A percentile compares a stretch with the other conserved stretches of the same genome.
These are phyloP conservation scores for Basipetospora chlamydospora DNA, from an alignment of 2,329 filamentous ascomycete species.

Conservation along the genomic window DNA sequence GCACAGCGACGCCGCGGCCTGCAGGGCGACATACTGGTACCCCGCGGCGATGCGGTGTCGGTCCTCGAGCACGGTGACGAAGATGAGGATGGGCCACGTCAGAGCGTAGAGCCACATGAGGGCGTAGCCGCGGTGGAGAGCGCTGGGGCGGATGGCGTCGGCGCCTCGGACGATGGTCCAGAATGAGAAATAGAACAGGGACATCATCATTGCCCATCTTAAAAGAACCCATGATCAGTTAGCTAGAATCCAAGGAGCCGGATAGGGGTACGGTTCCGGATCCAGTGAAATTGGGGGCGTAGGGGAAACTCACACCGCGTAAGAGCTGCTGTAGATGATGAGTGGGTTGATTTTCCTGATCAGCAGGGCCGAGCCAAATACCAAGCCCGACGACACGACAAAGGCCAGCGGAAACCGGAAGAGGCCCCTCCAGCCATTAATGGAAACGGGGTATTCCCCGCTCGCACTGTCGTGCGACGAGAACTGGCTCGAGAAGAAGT, in stretches of 20 bases:
- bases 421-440: conserved; percentile 70
- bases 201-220: conserved; percentile 71
- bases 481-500: conserved; percentile 58
- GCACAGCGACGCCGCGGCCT: conserved; percentile 60
- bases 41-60: conserved; percentile 57
- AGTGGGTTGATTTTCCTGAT: conserved; percentile 74
- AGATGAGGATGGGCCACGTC: conserved; percentile 58
- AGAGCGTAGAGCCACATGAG: conserved; percentile 73
- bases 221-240: accelerated
- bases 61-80: conserved; percentile 61
- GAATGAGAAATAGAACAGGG: conserved; percentile 63
- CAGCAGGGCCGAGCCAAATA: conserved; percentile 59
- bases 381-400: conserved; percentile 49
- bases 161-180: conserved; percentile 75
- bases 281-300: too few relatives aligned
- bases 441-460: conserved; percentile 42
- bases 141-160: conserved; percentile 68
- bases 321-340: conserved; percentile 81
- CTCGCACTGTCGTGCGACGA: conserved; percentile 40
- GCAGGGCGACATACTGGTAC: conserved; percentile 71
- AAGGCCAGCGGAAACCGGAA: conserved; percentile 73
- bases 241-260: neutral
- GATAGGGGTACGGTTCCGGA: too few relatives aligned
- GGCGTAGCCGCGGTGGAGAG: conserved; percentile 67
- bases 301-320: conserved; percentile 44